Percentiles rank a stretch among this genome's conserved stretches.
Conservation (phyloP, 257 asterid species). For the Lithospermum erythrorhizon region DNA sequence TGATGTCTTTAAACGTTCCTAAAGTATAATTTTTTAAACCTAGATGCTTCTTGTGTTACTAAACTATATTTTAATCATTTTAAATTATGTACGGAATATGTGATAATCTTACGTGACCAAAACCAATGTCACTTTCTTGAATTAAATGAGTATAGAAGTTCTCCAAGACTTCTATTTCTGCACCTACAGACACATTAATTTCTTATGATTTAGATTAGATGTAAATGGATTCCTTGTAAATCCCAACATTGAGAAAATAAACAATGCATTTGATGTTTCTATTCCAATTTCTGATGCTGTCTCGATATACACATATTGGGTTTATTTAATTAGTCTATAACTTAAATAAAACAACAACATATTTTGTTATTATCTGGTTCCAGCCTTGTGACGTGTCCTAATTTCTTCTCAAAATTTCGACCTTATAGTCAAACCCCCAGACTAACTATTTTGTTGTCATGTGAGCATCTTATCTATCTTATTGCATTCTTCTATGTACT, state of each 20-base stretch:
- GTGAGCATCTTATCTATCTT: conserved; percentile 30
- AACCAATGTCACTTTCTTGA: conserved; percentile 25
- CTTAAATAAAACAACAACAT: conserved; percentile 4
- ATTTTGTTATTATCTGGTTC: conserved; percentile 35
- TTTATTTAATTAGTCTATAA: background rate
- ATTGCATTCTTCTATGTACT: background rate
- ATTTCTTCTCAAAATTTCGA: conserved; percentile 24
- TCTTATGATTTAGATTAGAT: conserved; percentile 37
- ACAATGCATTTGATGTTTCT: conserved; percentile 55
- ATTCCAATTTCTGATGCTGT: conserved; percentile 59
- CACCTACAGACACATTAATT: conserved; percentile 73
- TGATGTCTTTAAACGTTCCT: conserved; percentile 14
- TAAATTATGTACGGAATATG: conserved; percentile 8
- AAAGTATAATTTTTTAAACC: conserved; percentile 10
- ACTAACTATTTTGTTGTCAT: conserved; percentile 49
- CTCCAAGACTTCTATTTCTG: conserved; percentile 28
- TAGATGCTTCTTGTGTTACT: conserved; percentile 35
- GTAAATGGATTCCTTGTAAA: conserved; percentile 27
- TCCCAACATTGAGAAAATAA: conserved; percentile 29
- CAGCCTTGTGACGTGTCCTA: conserved; percentile 37
- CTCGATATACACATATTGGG: conserved; percentile 20
- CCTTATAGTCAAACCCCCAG: conserved; percentile 30
- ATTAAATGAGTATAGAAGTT: conserved; percentile 34
- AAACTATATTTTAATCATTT: conserved; percentile 17
- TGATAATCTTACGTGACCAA: conserved; percentile 15